Base-by-base conservation (phyloP, 495 filamentous ascomycete genomes). In the Neurospora sp. region DNA sequence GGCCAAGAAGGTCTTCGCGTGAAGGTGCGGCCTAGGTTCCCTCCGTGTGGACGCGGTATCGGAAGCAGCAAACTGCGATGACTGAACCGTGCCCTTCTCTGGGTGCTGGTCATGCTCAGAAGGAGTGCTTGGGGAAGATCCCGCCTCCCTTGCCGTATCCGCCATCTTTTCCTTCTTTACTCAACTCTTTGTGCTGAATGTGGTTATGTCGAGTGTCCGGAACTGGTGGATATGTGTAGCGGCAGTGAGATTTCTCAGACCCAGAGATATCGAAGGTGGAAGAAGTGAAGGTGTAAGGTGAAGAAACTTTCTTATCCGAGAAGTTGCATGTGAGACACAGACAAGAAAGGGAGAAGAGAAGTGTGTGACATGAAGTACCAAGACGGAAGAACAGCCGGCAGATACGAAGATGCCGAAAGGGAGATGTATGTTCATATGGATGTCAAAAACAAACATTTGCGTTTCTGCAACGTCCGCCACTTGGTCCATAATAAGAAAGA, bases 1-100 rank as follows among this genome's bases (percentile, higher is more conserved):
- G n/a, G 76, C 75, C 12, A 82, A 72, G 60, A 76, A 80, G 11
- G 81, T 82, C 74, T 78, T 81, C 38, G 77, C 77, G 72, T 80
- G 80, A 20, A 82, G 73, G 27, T 78, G 78, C 44, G 80, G 78
- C 70, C 70, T 70, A 31, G 73, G 71, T 42, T 74, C 73, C 20
- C 78, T 75, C 20, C 39, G 54, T 62, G 54, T 35, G 5, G 54
- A 62, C 27, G 39, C 10, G 40, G 39, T 66, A 35, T 72, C 54
- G 2, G 27, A 62, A 62, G 54, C 54, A 14, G 54, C 54, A 35
- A 31, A 9, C 12, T 31, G 71, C 9, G 41, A 37, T 72, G 41
- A 69, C 31, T 73, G 72, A 62, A 35, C 54, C 27, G 54, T 40
- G 40, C 41, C 46, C 70, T 73, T 77, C 70, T 75, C 73, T 35